Evolutionary conservation across 163 green algal species (phyloP), one percentile per base, ranked within the genome.

Genomic region (Chlorella variabilis): DNA sequence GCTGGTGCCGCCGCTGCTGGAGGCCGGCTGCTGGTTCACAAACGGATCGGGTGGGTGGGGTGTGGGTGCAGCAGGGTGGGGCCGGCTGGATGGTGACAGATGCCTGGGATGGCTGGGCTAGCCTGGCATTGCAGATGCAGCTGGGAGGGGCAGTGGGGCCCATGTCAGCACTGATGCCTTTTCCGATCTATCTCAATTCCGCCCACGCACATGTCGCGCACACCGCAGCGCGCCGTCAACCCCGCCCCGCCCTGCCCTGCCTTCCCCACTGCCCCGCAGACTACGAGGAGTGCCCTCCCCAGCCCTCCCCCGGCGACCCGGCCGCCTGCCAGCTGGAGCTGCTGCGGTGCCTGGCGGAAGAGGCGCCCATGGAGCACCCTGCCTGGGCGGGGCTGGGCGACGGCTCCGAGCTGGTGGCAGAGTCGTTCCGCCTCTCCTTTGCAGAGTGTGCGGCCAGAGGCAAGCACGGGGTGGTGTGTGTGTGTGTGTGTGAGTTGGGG

Each of bases 21-120:
- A 81, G 1, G 74, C 71, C 33, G 63, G 84, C 75, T 81, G 80
- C 66, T 74, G 71, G 54, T 63, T 85, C 56, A 79, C 68, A 17
- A 39, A 56, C 34, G 75, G 75, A 4, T 49, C 38, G 21, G 71
- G 71, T 67, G n/a, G n/a, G n/a, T n/a, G n/a, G n/a, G n/a, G n/a
- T n/a, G n/a, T n/a, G n/a, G n/a, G n/a, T n/a, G n/a, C n/a, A n/a
- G n/a, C n/a, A n/a, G n/a, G n/a, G n/a, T n/a, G n/a, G n/a, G n/a
- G n/a, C n/a, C n/a, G n/a, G n/a, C n/a, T n/a, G n/a, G n/a, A n/a
- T n/a, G n/a, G n/a, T n/a, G n/a, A 23, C 11, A 15, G 45, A 54
- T 54, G 11, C 11, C 45, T 11, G 15, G 11, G 15, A 54, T 23
- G 45, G 15, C 45, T 54, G 11, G 11, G 45, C 45, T 15, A 54